Base-by-base conservation (phyloP, 306 rosid species). In the Sicyos edulis region DNA sequence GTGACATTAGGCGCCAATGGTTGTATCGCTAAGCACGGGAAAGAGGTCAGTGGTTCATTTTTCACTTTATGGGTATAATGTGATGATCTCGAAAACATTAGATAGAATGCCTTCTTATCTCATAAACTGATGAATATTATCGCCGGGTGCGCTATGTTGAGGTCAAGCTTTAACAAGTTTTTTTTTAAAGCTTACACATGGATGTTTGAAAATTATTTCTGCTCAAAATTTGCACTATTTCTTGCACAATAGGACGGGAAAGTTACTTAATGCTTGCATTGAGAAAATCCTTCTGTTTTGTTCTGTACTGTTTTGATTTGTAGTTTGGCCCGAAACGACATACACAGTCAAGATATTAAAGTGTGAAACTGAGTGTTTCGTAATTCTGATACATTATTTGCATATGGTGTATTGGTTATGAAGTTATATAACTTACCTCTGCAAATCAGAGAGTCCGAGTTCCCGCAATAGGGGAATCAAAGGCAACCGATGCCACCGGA, bases 11-110 rank as follows among this genome's bases (percentile, higher is more conserved):
- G 97, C 32, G 16, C 87, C 54, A 82, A 82, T 54, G 99, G 99
- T 56, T 91, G 96, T 90, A 83, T 91, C 13, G 95, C 97, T n/a
- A 93, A 81, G 81, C 99, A 91, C 15, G 95, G 95, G 76, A 83
- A 85, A 76, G 95, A 93, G 95, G 97, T 93, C 4, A 60, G 88
- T 75, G 49, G 62, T 51, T 69, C 7, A 22, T 15, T 3, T 44
- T 45, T 8, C 72, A 2, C 51, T 17, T 20, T 68, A 5, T 7
- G 50, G 2, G 72, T 24, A 45, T 13, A 11, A 13, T 67, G 21
- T 21, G 42, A 47, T 0, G 67, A 61, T 45, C 5, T 45, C 13
- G 50, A 24, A n/a, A 16, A 71, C 32, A 29, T 8, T 54, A 54
- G 62, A 71, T 54, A 54, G 62, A 71, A 53, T 17, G 3, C n/a